Percentiles rank a stretch among this genome's conserved stretches.
Evolutionary conservation across 2,329 filamentous ascomycete genomes (phyloP).

Genomic region (Penicillium sp.): DNA sequence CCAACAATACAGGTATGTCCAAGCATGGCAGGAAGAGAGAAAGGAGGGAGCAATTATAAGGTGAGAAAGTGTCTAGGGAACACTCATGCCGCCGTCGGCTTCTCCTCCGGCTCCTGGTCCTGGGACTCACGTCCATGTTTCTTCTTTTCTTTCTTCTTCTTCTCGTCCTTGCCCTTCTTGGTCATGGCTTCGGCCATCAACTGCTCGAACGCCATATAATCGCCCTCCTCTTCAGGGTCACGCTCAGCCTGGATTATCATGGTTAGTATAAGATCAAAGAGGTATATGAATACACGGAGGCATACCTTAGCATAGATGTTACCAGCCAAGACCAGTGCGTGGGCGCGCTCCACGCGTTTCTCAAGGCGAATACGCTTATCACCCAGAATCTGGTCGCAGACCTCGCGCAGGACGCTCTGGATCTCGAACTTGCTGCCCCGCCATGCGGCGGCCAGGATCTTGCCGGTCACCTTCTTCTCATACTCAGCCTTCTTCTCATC

Average conservation of each 20-base stretch:
- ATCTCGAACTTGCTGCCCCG: slow-evolving; percentile 97
- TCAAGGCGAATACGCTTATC: slow-evolving; percentile 74
- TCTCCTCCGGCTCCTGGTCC: slow-evolving; percentile 7
- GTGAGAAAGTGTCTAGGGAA: background rate
- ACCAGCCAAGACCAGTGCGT: slow-evolving; percentile 84
- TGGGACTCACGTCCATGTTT: slow-evolving; percentile 30
- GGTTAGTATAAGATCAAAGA: slow-evolving; percentile 2
- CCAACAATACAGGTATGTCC: slow-evolving; percentile 15
- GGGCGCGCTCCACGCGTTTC: slow-evolving; percentile 87
- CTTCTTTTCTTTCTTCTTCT: slow-evolving; percentile 66
- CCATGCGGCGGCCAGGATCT: slow-evolving; percentile 97
- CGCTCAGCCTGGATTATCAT: slow-evolving; percentile 67
- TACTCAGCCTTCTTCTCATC: slow-evolving; percentile 96
- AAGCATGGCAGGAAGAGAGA: background rate
- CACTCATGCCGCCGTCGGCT: background rate
- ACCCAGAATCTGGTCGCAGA: slow-evolving; percentile 85
- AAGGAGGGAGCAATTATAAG: background rate
- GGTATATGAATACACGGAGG: no score
- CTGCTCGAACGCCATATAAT: slow-evolving; percentile 98
- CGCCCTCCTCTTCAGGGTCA: slow-evolving; percentile 92
- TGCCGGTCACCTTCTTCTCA: slow-evolving; percentile 92
- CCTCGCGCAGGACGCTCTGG: slow-evolving; percentile 89
- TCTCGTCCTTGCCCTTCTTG: slow-evolving; percentile 84
- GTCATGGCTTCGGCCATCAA: slow-evolving; percentile 94
- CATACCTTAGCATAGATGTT: slow-evolving; percentile 84